Evolutionary conservation across 768 basidiomycete species (phyloP), one percentile per base, ranked within the genome.

Genomic region (Trametes cubensis): DNA sequence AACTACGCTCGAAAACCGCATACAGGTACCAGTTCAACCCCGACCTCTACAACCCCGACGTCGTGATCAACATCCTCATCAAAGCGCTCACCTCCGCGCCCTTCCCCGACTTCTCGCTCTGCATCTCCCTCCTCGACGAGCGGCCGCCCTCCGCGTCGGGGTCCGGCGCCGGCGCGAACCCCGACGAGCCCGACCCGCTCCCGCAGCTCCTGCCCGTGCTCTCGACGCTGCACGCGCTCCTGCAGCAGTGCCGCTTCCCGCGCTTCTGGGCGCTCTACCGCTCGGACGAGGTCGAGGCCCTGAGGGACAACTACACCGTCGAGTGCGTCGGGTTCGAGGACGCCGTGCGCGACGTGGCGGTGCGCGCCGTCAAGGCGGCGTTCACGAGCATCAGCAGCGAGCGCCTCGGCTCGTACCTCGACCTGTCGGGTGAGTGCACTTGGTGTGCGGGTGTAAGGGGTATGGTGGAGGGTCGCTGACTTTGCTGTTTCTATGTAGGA

Each of bases 1-100:
- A n/a, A 1, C 3, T 13, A 18, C 8, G 23, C 7, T 23, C 13
- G 13, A 47, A 20, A 21, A 20, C 2, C 39, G 0, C 50, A 30
- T 45, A 17, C 67, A 96, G 94, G 51, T 97, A 98, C 78, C 95
- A 98, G 73, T 98, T 98, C 78, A 98, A 98, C 78, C 85, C 92
- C 38, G 88, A 92, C 72, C 83, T 96, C 25, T 91, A 92, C 76
- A 96, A 96, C 76, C 85, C 93, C 2, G 94, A 96, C 72, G 91
- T 95, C 21, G 90, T 95, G 67, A 82, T 95, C 74, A 93, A 97
- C 79, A 92, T 98, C 75, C 90, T 99, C 72, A 83, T 95, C 74
- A 95, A 95, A 80, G 83, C 94, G 26, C 83, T 97, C 60, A 88
- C 92, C 42, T 85, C 92, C 1, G 82, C 88, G 51, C 93, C 94